phyloP scores from a whole-genome alignment of 1,284 basidiomycete species.

The Ceratobasidium sp. region DNA sequence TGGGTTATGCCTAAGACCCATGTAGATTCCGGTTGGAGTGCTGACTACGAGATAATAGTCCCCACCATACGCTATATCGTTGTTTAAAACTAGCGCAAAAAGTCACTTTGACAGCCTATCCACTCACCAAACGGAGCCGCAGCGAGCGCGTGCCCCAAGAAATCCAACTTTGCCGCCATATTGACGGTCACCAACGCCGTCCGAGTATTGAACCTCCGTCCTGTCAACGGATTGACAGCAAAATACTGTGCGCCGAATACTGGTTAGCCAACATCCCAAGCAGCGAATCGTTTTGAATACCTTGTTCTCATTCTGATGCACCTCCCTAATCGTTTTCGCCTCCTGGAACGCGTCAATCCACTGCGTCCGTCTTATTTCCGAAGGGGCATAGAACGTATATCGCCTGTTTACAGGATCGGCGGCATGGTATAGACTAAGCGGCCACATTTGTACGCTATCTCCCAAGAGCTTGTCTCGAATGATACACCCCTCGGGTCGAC shows the following conservation, averaged over 20 bases:
- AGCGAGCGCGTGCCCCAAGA: slow-evolving; percentile 67
- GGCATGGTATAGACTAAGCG: slow-evolving; percentile 78
- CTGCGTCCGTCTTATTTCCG: slow-evolving; percentile 65
- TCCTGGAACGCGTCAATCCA: slow-evolving; percentile 72
- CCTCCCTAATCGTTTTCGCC: slow-evolving; percentile 68
- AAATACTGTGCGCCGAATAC: slow-evolving; percentile 64
- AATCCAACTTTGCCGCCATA: slow-evolving; percentile 50
- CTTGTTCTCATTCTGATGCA: slow-evolving; percentile 74
- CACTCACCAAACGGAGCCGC: slow-evolving; percentile 71
- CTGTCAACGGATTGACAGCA: slow-evolving; percentile 65
- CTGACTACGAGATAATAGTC: slow-evolving; percentile 69
- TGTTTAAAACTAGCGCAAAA: background rate
- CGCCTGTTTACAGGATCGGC: slow-evolving; percentile 63
- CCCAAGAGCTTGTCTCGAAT: slow-evolving; percentile 39
- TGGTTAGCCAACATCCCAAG: slow-evolving; percentile 16
- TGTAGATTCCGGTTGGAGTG: slow-evolving; percentile 72
- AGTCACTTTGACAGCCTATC: background rate
- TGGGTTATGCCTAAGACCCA: slow-evolving; percentile 57
- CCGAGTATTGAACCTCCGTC: slow-evolving; percentile 67
- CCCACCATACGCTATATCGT: slow-evolving; percentile 58
- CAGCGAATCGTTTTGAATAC: slow-evolving; percentile 55
- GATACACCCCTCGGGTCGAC: slow-evolving; percentile 23
- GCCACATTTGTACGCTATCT: slow-evolving; percentile 62
- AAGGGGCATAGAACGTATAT: slow-evolving; percentile 75
- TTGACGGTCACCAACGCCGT: slow-evolving; percentile 53